A percentile compares a stretch with the other conserved stretches of the same genome.
Conservation (phyloP, 176 grass and related monocot genomes). For the Eleusine indica region DNA sequence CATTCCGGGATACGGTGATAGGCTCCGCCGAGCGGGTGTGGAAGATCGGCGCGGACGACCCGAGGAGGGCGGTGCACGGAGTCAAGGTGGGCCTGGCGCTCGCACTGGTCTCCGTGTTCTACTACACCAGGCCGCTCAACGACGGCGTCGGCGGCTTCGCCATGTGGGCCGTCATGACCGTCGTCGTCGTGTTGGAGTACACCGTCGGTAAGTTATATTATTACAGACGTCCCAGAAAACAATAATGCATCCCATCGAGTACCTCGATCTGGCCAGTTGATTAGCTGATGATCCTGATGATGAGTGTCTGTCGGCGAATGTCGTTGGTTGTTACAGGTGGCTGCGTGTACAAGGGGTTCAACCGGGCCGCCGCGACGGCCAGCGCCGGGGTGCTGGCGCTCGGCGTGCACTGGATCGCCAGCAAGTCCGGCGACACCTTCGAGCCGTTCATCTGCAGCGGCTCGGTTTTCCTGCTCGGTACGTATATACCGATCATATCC, state of each 20-base stretch:
- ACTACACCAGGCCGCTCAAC: conserved; percentile 63
- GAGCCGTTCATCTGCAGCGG: conserved; percentile 62
- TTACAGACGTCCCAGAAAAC: neutral
- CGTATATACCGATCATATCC: neutral
- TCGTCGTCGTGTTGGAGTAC: conserved; percentile 78
- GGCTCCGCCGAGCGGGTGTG: conserved; percentile 44
- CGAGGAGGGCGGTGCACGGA: conserved; percentile 55
- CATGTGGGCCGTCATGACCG: conserved; percentile 71
- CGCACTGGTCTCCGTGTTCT: conserved; percentile 64
- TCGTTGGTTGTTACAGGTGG: conserved; percentile 51
- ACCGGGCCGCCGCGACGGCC: conserved; percentile 70
- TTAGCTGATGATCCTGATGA: neutral
- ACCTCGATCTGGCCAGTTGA: neutral
- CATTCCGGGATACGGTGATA: neutral
- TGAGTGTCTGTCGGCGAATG: neutral
- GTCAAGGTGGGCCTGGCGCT: conserved; percentile 71
- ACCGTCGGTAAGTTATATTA: conserved; percentile 63
- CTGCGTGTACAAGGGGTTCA: conserved; percentile 85
- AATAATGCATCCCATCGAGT: neutral
- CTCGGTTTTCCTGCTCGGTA: conserved; percentile 87
- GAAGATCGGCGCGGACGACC: conserved; percentile 62
- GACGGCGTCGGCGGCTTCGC: conserved; percentile 53
- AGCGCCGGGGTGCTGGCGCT: conserved; percentile 71
- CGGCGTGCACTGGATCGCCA: conserved; percentile 77
- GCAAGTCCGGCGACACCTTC: conserved; percentile 55